Evolutionary conservation across 352 stramenopile species (phyloP).

Genomic region (Phytophthora sojae): DNA sequence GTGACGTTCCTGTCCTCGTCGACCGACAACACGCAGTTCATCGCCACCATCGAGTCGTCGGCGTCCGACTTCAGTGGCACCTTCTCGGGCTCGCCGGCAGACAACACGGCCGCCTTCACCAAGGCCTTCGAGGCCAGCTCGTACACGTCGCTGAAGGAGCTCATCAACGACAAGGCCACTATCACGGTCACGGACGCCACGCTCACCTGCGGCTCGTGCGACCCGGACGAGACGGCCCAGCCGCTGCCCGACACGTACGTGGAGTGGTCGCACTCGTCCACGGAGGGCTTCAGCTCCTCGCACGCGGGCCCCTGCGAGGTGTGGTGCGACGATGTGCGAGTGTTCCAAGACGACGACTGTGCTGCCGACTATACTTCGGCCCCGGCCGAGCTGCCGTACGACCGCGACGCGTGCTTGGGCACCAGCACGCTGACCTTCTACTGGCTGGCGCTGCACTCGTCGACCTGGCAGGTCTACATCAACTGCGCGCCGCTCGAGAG

Average conservation of each 20-base stretch:
- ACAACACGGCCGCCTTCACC: constrained; percentile 40
- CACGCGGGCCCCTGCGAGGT: constrained; percentile 58
- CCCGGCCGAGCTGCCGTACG: constrained; percentile 47
- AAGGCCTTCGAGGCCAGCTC: constrained; percentile 30
- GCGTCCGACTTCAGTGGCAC: constrained; percentile 35
- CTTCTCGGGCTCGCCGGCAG: constrained; percentile 28
- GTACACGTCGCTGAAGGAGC: constrained; percentile 37
- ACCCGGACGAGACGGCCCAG: constrained; percentile 32
- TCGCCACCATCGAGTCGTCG: constrained; percentile 40
- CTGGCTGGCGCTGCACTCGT: constrained; percentile 55
- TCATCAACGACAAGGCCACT: constrained; percentile 36
- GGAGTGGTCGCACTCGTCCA: constrained; percentile 39
- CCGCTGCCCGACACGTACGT: constrained; percentile 32
- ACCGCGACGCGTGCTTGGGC: constrained; percentile 35
- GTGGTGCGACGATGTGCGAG: constrained; percentile 52
- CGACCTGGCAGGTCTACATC: constrained; percentile 55
- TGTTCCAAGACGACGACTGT: constrained; percentile 53
- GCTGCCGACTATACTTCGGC: constrained; percentile 40
- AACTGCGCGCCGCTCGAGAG: constrained; percentile 38
- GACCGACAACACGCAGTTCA: constrained; percentile 41
- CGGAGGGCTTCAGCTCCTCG: constrained; percentile 37
- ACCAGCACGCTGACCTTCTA: constrained; percentile 44
- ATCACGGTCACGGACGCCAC: constrained; percentile 33
- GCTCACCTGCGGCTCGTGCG: constrained; percentile 30
- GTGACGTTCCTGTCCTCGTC: constrained; percentile 38